A percentile compares a stretch with the other conserved stretches of the same genome.
Conservation (phyloP, 805 yeast species). For the Metschnikowia reukaufii region DNA sequence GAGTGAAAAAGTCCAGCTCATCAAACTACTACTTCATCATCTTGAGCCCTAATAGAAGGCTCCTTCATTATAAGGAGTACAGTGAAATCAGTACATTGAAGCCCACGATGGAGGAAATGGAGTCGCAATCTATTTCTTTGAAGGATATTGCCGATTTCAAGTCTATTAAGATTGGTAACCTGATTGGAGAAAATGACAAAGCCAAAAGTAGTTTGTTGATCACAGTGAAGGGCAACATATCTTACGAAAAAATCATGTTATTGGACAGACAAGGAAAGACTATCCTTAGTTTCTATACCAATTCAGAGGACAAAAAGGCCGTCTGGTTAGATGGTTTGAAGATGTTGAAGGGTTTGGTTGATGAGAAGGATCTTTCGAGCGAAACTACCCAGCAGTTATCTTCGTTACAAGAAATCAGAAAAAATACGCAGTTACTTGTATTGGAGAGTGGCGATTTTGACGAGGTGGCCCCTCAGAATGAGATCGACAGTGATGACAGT, state of each 20-base stretch:
- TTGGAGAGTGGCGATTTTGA: slow-evolving; percentile 29
- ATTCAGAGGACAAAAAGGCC: slow-evolving; percentile 63
- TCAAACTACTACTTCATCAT: slow-evolving; percentile 53
- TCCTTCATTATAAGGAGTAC: slow-evolving; percentile 61
- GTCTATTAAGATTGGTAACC: slow-evolving; percentile 48
- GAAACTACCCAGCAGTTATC: slow-evolving; percentile 40
- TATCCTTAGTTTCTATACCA: slow-evolving; percentile 63
- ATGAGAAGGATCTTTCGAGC: slow-evolving; percentile 32
- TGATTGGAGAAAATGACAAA: slow-evolving; percentile 42
- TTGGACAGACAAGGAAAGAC: slow-evolving; percentile 42
- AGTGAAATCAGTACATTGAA: slow-evolving; percentile 42
- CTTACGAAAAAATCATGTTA: slow-evolving; percentile 57
- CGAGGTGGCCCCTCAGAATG: slow-evolving; percentile 18
- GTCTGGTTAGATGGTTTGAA: slow-evolving; percentile 81
- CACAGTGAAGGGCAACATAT: slow-evolving; percentile 55
- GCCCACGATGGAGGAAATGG: slow-evolving; percentile 62
- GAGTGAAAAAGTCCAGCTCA: slow-evolving; percentile 19
- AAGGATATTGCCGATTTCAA: slow-evolving; percentile 51
- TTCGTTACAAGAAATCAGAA: slow-evolving; percentile 36
- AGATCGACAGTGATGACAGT: slow-evolving; percentile 22
- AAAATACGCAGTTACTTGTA: slow-evolving; percentile 40
- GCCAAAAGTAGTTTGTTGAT: slow-evolving; percentile 47
- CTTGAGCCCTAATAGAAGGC: slow-evolving; percentile 65
- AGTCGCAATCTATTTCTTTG: slow-evolving; percentile 52
- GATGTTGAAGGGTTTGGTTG: slow-evolving; percentile 38